Conservation (phyloP, 768 basidiomycete genomes). For the Psilocybe cyanescens region DNA sequence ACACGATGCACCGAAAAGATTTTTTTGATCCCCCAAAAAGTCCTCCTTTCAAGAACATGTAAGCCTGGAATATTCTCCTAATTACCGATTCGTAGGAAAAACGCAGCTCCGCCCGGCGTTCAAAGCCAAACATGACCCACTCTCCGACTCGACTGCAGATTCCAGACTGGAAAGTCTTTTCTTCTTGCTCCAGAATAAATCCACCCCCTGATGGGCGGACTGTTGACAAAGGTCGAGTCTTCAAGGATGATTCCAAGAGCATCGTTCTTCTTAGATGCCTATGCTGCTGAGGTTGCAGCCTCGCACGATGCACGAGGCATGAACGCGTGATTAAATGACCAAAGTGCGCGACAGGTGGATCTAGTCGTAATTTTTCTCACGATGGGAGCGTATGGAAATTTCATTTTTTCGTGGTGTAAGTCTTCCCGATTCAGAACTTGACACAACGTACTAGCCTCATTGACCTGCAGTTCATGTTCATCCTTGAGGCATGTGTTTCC, state of each 20-base stretch:
- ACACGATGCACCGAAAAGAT: slow-evolving; percentile 22
- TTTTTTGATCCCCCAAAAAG: slow-evolving; percentile 26
- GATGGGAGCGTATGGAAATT: slow-evolving; percentile 5
- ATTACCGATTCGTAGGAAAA: slow-evolving; percentile 2
- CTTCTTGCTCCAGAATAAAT: no score
- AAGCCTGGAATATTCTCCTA: slow-evolving; percentile 6
- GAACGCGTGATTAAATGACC: neutral
- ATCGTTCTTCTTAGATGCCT: neutral
- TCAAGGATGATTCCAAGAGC: neutral
- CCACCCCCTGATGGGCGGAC: no score
- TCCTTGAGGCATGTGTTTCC: slow-evolving; percentile 2
- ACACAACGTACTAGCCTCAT: neutral
- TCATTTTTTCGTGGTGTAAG: neutral
- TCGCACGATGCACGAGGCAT: slow-evolving; percentile 7
- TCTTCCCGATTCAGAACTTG: slow-evolving; percentile 1
- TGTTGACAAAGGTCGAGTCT: neutral
- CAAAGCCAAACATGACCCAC: neutral
- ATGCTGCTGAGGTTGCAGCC: neutral
- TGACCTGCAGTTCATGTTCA: neutral
- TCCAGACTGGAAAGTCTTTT: neutral
- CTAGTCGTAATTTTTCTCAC: slow-evolving; percentile 1
- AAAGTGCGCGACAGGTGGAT: neutral
- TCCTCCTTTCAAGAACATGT: slow-evolving; percentile 13
- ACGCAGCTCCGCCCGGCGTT: neutral
- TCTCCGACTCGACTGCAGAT: neutral